A percentile compares a stretch with the other conserved stretches of the same genome.
Evolutionary conservation across 192 early-diverging fungal genomes (phyloP).

Genomic region (Funneliformis geosporum): DNA sequence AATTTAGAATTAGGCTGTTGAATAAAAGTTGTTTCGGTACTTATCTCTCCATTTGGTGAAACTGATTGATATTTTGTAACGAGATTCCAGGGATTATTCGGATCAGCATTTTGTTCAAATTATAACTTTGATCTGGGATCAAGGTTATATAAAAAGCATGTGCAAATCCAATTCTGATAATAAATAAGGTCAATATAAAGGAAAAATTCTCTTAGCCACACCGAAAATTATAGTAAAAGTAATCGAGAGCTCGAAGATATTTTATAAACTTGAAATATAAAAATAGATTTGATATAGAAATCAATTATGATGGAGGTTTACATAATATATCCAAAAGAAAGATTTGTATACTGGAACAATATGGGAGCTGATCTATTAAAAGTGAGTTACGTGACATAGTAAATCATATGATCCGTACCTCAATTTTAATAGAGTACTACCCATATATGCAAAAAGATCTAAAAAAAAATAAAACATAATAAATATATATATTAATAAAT

Average conservation of each 20-base stretch:
- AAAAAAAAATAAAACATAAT: background rate
- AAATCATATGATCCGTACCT: no score
- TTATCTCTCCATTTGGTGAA: background rate
- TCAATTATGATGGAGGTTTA: background rate
- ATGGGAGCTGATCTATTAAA: no score
- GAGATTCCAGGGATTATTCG: background rate
- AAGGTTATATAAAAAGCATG: background rate
- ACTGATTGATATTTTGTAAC: background rate
- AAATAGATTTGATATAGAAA: background rate
- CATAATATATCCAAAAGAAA: background rate
- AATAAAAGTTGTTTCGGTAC: background rate
- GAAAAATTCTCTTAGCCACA: background rate
- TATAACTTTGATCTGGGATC: background rate
- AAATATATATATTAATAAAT: background rate
- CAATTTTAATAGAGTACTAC: no score
- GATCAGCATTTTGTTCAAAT: background rate
- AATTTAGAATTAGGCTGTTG: background rate
- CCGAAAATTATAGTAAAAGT: background rate
- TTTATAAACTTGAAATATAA: background rate
- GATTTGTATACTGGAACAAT: background rate
- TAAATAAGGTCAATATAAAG: background rate
- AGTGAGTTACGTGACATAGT: no score
- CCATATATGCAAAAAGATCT: background rate
- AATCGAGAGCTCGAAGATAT: background rate
- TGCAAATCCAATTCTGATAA: background rate